phyloP scores from a whole-genome alignment of 257 asterid genomes.

The Plantago ovata region DNA sequence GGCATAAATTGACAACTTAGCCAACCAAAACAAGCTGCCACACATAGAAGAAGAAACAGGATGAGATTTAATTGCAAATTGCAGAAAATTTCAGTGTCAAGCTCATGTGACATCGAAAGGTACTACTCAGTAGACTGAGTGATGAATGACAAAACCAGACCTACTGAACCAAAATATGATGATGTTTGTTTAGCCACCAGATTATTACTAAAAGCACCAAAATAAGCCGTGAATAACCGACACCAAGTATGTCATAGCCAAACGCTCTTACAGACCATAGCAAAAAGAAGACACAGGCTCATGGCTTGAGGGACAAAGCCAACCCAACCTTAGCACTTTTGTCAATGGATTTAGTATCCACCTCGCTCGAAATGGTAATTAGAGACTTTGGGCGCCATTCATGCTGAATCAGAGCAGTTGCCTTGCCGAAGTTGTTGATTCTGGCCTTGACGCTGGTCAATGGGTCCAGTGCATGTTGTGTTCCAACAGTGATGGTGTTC shows the following conservation, averaged over 20 bases:
- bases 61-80: slow-evolving; percentile 8
- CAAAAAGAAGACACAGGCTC: not conserved
- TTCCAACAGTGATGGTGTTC: slow-evolving; percentile 44
- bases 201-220: slow-evolving; percentile 40
- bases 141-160: slow-evolving; percentile 5
- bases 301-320: slow-evolving; percentile 52
- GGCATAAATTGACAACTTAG: too few relatives aligned
- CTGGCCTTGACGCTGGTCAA: slow-evolving; percentile 46
- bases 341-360: slow-evolving; percentile 45
- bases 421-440: slow-evolving; percentile 45
- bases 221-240: slow-evolving; percentile 31
- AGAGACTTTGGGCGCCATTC: slow-evolving; percentile 53
- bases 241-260: slow-evolving; percentile 10
- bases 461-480: slow-evolving; percentile 45
- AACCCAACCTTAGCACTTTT: slow-evolving; percentile 49
- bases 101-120: slow-evolving; percentile 10
- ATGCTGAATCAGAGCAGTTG: slow-evolving; percentile 43
- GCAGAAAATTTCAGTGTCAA: slow-evolving; percentile 11
- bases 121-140: slow-evolving; percentile 21
- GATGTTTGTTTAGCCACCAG: slow-evolving; percentile 28
- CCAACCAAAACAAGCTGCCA: too few relatives aligned
- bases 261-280: slow-evolving; percentile 13
- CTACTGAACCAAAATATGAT: slow-evolving; percentile 5
- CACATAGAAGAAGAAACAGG: slow-evolving; percentile 1
- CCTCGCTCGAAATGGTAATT: slow-evolving; percentile 41